These are phyloP conservation scores for Verticillium alfalfae DNA, from an alignment of 2,329 filamentous ascomycete species.

Conservation along the genomic window DNA sequence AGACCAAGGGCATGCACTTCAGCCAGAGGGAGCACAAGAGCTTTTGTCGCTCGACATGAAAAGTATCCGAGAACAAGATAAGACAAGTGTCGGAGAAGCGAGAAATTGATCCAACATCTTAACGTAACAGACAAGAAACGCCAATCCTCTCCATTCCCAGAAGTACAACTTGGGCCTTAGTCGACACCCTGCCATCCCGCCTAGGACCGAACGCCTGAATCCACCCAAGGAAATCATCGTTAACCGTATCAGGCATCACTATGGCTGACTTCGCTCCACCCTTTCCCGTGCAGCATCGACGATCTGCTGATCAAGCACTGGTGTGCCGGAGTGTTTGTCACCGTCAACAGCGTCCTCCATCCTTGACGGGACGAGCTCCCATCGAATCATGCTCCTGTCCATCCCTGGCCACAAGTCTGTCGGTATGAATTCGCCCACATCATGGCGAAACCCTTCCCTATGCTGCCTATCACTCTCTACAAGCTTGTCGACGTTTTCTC, in stretches of 20 bases:
- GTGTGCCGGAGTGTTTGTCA: constrained; percentile 13
- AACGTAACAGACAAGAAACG: background rate
- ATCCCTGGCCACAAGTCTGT: constrained; percentile 83
- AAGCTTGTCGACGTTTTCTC: constrained; percentile 69
- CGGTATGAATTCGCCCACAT: constrained; percentile 82
- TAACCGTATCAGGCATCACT: background rate
- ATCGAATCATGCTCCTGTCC: constrained; percentile 50
- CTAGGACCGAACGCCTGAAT: background rate
- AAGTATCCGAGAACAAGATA: background rate
- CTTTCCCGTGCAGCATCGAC: constrained; percentile 18
- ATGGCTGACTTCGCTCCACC: constrained; percentile 12
- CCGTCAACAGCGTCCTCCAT: constrained; percentile 9
- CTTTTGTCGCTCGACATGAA: too few relatives aligned
- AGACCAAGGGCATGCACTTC: too few relatives aligned
- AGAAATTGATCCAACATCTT: background rate
- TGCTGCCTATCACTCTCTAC: constrained; percentile 67
- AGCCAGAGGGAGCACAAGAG: too few relatives aligned
- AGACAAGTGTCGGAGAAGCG: background rate
- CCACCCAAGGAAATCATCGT: background rate
- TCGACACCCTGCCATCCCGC: background rate
- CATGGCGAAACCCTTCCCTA: constrained; percentile 71
- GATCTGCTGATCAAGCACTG: constrained; percentile 20
- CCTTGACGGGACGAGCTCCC: constrained; percentile 37
- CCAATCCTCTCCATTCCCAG: background rate
- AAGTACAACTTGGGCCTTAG: background rate